Percentiles rank a stretch among this genome's conserved stretches.
Conservation (phyloP, 2,329 filamentous ascomycete genomes). For the Albifimbria verrucaria region DNA sequence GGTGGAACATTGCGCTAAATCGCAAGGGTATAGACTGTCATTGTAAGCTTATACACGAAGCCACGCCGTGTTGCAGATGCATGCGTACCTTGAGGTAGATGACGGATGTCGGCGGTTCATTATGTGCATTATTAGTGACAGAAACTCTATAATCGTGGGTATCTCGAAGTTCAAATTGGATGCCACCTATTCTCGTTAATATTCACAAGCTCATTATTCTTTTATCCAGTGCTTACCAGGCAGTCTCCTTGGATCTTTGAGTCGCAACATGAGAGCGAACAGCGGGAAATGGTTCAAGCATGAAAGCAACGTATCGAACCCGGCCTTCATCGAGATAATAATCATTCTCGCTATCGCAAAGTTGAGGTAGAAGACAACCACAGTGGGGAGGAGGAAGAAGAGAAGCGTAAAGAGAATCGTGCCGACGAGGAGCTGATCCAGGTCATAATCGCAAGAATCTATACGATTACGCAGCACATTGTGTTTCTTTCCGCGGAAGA, state of each 20-base stretch:
- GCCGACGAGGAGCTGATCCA: slow-evolving; percentile 92
- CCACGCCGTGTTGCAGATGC: background rate
- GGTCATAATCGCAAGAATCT: slow-evolving; percentile 96
- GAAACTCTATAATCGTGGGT: slow-evolving; percentile 50
- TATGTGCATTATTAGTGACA: slow-evolving; percentile 33
- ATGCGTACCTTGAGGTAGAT: slow-evolving; percentile 74
- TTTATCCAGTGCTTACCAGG: slow-evolving; percentile 63
- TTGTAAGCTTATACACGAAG: slow-evolving; percentile 1
- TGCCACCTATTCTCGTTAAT: slow-evolving; percentile 45
- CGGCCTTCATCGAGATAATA: slow-evolving; percentile 89
- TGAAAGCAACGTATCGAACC: slow-evolving; percentile 85
- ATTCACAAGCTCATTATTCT: rapidly evolving
- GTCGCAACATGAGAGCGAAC: slow-evolving; percentile 91
- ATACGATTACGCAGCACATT: slow-evolving; percentile 97
- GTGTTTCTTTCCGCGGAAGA: slow-evolving; percentile 96
- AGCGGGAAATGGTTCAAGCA: slow-evolving; percentile 97
- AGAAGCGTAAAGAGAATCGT: slow-evolving; percentile 95
- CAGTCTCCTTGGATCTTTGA: slow-evolving; percentile 87
- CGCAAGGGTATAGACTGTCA: slow-evolving; percentile 79
- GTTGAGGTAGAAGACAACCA: slow-evolving; percentile 94
- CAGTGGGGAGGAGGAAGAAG: slow-evolving; percentile 91
- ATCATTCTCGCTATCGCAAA: slow-evolving; percentile 93
- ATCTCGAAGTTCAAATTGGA: slow-evolving; percentile 86
- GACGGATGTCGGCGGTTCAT: slow-evolving; percentile 67
- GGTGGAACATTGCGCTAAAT: slow-evolving; percentile 91